These are phyloP conservation scores for Cytospora leucostoma DNA, from an alignment of 2,329 filamentous ascomycete species.

Conservation along the genomic window DNA sequence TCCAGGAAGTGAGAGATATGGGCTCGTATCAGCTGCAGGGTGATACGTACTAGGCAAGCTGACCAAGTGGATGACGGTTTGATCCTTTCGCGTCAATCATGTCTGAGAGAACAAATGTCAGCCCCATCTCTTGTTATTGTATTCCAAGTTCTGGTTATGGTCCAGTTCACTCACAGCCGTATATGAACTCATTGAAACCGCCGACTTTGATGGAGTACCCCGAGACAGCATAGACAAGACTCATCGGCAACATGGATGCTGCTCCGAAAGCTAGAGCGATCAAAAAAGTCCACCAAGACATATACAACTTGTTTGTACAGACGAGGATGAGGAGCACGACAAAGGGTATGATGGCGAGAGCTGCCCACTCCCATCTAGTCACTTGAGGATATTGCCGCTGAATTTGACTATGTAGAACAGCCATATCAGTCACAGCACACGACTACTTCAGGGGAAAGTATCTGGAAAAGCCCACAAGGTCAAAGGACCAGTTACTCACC, in stretches of 20 bases:
- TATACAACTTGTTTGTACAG: slow-evolving; percentile 27
- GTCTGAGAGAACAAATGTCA: slow-evolving; percentile 17
- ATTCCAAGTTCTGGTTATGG: background rate
- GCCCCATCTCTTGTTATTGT: background rate
- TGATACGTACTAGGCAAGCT: slow-evolving; percentile 26
- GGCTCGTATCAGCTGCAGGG: background rate
- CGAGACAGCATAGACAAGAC: slow-evolving; percentile 29
- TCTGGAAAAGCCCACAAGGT: background rate
- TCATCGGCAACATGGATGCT: slow-evolving; percentile 30
- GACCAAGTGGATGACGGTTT: slow-evolving; percentile 26
- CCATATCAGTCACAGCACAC: background rate
- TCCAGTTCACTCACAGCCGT: slow-evolving; percentile 22
- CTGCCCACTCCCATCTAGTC: slow-evolving; percentile 18
- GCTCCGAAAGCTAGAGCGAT: slow-evolving; percentile 30
- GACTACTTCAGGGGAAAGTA: background rate
- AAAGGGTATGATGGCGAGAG: slow-evolving; percentile 20
- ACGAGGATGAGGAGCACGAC: slow-evolving; percentile 29
- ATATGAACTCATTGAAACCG: slow-evolving; percentile 30
- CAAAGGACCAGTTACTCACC: background rate
- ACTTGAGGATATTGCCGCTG: slow-evolving; percentile 21
- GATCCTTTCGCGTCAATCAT: slow-evolving; percentile 27
- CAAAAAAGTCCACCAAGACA: slow-evolving; percentile 30
- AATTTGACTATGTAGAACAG: slow-evolving; percentile 4
- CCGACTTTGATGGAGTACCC: slow-evolving; percentile 30
- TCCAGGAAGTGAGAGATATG: background rate